phyloP scores from a whole-genome alignment of 164 flowering plant species.

The Liriodendron chinense region DNA sequence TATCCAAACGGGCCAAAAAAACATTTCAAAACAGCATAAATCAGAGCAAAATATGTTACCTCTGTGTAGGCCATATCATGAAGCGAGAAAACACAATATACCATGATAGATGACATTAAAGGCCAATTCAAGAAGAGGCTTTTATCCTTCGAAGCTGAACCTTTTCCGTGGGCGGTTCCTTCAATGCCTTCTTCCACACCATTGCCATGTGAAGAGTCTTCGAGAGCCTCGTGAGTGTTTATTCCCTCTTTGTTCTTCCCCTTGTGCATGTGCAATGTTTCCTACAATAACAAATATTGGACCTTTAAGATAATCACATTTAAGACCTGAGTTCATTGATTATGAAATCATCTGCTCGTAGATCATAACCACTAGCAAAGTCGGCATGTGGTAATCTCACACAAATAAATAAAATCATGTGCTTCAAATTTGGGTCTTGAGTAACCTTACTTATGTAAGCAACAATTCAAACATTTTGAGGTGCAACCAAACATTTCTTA shows the following conservation, averaged over 20 bases:
- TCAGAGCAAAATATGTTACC: constrained; percentile 33
- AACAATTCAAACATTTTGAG: no score
- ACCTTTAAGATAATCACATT: neutral
- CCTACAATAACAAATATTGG: constrained; percentile 41
- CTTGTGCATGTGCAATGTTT: constrained; percentile 67
- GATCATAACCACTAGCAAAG: no score
- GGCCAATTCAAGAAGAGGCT: constrained; percentile 81
- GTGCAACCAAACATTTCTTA: no score
- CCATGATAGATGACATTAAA: constrained; percentile 74
- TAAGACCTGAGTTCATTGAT: no score
- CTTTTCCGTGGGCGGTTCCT: constrained; percentile 17
- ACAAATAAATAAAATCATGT: no score
- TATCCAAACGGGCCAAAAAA: no score
- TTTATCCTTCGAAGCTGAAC: constrained; percentile 15
- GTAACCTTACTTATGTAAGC: no score
- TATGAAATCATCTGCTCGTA: no score
- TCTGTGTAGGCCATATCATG: constrained; percentile 86
- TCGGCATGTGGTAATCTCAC: no score
- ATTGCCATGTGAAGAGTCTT: constrained; percentile 29
- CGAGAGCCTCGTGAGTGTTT: constrained; percentile 35
- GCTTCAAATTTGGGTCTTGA: no score
- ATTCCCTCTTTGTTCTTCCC: constrained; percentile 3
- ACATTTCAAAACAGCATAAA: no score
- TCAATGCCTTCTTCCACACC: constrained; percentile 12
- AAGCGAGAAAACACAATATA: constrained; percentile 78